Evolutionary conservation across 768 basidiomycete genomes (phyloP).

Genomic region (Pleurotus giganteus): DNA sequence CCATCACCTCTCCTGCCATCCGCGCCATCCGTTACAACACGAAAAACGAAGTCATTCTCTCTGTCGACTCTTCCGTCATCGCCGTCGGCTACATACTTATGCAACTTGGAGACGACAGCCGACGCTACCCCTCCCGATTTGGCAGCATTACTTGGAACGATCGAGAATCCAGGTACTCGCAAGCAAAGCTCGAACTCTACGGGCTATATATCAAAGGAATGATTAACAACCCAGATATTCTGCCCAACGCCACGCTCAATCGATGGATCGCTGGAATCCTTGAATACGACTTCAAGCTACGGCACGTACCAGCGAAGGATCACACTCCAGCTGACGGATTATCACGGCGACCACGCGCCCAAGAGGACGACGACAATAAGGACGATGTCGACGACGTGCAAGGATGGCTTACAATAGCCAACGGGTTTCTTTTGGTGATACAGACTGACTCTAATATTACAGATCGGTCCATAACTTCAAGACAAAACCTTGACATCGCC

Average conservation of each 20-base stretch:
- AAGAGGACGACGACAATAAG: slow-evolving; percentile 13
- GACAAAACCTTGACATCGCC: too few relatives aligned
- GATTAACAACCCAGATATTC: slow-evolving; percentile 28
- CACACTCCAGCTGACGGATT: slow-evolving; percentile 24
- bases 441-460: background rate
- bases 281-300: background rate
- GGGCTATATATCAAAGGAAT: slow-evolving; percentile 34
- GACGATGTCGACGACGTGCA: slow-evolving; percentile 14
- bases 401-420: slow-evolving; percentile 18
- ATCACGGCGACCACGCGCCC: slow-evolving; percentile 17
- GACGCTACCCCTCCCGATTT: slow-evolving; percentile 18
- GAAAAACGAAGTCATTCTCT: slow-evolving; percentile 19
- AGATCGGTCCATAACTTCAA: slow-evolving; percentile 6
- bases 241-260: slow-evolving; percentile 22
- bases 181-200: slow-evolving; percentile 38
- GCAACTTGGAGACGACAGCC: slow-evolving; percentile 9
- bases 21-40: slow-evolving; percentile 26
- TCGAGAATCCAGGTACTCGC: slow-evolving; percentile 17
- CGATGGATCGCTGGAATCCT: slow-evolving; percentile 6
- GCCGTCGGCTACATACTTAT: slow-evolving; percentile 10
- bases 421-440: slow-evolving; percentile 18
- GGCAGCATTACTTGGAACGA: slow-evolving; percentile 21
- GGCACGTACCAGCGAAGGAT: background rate
- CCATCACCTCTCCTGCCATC: slow-evolving; percentile 19
- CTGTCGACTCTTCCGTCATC: slow-evolving; percentile 25